Conservation (phyloP, 352 stramenopile genomes). For the Thraustochytrium striatum region DNA sequence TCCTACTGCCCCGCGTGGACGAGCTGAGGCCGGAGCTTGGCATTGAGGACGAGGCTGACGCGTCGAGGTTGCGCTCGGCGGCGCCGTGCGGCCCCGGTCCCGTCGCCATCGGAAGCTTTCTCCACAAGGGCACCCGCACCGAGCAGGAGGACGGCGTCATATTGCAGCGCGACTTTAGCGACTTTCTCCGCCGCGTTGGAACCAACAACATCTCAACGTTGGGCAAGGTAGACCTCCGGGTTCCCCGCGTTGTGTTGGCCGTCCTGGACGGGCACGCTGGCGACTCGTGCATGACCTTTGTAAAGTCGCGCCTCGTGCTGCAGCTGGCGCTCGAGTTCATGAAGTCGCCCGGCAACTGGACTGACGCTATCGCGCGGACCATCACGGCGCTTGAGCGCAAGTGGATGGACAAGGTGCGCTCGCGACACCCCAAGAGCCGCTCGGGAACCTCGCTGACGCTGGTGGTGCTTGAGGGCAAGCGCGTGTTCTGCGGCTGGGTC, state of each 20-base stretch:
- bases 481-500: conserved; percentile 8
- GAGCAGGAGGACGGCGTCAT: conserved; percentile 26
- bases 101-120: conserved; percentile 27
- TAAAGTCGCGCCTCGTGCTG: not conserved
- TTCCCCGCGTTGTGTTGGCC: not conserved
- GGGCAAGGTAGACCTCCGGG: conserved; percentile 1
- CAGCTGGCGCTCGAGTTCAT: conserved; percentile 33
- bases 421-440: not conserved
- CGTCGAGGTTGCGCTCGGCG: no score
- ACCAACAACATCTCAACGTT: not conserved
- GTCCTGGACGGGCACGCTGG: conserved; percentile 33
- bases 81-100: no score
- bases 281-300: conserved; percentile 11
- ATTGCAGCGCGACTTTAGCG: conserved; percentile 16
- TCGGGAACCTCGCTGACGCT: conserved; percentile 33
- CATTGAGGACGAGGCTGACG: no score
- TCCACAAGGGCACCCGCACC: conserved; percentile 29
- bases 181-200: not conserved
- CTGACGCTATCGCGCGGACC: not conserved
- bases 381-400: conserved; percentile 19
- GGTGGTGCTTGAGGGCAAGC: not conserved
- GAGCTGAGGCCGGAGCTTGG: no score
- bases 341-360: not conserved
- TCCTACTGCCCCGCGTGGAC: no score
- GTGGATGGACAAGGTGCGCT: not conserved